Evolutionary conservation across 768 basidiomycete species (phyloP), one percentile per base, ranked within the genome.

Genomic region (Boletellus ananas): DNA sequence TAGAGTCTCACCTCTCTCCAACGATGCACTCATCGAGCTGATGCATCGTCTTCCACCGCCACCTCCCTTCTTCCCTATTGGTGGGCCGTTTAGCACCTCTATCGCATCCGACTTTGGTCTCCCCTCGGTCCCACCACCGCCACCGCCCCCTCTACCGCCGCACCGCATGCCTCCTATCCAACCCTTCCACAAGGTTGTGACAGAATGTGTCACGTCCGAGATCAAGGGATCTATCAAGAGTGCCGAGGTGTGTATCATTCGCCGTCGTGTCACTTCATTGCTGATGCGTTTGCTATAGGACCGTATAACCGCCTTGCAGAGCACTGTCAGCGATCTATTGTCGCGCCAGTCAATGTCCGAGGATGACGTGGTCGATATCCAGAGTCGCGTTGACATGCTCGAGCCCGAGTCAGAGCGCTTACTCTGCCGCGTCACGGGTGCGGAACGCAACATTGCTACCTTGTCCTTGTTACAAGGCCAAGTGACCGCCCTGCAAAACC

Each of bases 311-410:
- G 9, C 45, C 7, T 49, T 68, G 55, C 63, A 62, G 10, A 54
- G 44, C n/a, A 53, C 39, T 1, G 35, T 68, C 20, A 20, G n/a
- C 27, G 54, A 51, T 33, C 42, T 70, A 1, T 60, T 51, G 33
- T 57, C 55, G 13, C 64, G 64, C 14, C 66, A 68, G 38, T 29
- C 51, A 0, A 49, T 54, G 20, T 58, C 59, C 6, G 63, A 72
- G 40, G 60, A 64, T 6, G 69, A 72, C 38, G 43, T 72, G 12
- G 33, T 55, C 14, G 68, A 69, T n/a, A 43, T 70, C 20, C 67
- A 70, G 50, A 61, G 58, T 3, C 72, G 73, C 40, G 56, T 78
- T 12, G 72, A 76, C 6, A 66, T 51, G 35, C 59, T 79, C 6
- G 67, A 72, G 23, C 65, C 70, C 1, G 66, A 70, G 23, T 64